Percentiles rank a stretch among this genome's conserved stretches.
phyloP scores from a whole-genome alignment of 768 basidiomycete species.

The Cystofilobasidium macerans region DNA sequence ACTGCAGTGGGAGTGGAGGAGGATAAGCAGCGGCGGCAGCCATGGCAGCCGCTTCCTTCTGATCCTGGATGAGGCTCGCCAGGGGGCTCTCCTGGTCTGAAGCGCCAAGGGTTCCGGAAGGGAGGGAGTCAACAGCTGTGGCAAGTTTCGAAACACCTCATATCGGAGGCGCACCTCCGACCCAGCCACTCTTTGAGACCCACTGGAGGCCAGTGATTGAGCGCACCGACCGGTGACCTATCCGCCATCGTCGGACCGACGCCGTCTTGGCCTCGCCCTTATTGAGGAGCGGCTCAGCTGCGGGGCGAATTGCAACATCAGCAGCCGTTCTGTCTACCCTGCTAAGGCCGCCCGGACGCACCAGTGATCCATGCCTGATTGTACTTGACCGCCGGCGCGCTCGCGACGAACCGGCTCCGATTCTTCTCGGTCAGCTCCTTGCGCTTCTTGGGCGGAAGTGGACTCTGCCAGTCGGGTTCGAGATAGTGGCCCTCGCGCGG shows the following conservation, averaged over 20 bases:
- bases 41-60: neutral
- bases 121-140: too few species aligned
- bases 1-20: neutral
- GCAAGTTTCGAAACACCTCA: too few species aligned
- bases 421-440: constrained; percentile 3
- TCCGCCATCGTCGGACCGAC: neutral
- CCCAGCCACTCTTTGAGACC: constrained; percentile 3
- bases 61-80: neutral
- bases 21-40: neutral
- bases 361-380: constrained; percentile 1
- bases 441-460: neutral
- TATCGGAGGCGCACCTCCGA: constrained; percentile 11
- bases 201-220: constrained; percentile 1
- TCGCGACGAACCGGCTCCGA: neutral
- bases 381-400: constrained; percentile 3
- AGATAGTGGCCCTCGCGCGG: neutral
- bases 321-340: too few species aligned
- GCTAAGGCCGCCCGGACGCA: neutral
- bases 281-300: constrained; percentile 9
- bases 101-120: too few species aligned
- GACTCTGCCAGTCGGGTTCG: neutral
- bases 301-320: neutral
- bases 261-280: constrained; percentile 3
- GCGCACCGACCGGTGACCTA: constrained; percentile 1
- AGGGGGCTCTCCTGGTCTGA: neutral